phyloP scores from a whole-genome alignment of 176 grass and related monocot species.

The Zea luxurians region DNA sequence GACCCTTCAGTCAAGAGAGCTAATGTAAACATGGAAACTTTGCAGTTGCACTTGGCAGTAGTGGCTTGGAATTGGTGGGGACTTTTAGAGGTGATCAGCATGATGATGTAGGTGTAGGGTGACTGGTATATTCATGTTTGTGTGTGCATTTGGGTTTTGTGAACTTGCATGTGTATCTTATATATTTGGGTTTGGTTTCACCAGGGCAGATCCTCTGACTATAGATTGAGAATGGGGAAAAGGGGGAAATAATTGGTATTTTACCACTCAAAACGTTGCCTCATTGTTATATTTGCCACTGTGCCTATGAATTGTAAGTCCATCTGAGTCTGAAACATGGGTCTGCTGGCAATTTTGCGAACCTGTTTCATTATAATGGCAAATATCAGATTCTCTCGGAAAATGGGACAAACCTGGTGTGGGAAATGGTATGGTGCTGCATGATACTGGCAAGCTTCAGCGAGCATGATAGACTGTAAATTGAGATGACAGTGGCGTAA shows the following conservation, averaged over 20 bases:
- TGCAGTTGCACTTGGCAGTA: neutral
- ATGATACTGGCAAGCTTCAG: neutral
- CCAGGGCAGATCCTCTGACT: neutral
- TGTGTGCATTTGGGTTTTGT: neutral
- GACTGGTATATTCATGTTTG: neutral
- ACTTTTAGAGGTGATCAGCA: neutral
- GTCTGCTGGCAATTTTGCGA: no score
- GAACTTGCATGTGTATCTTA: neutral
- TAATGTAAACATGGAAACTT: slow-evolving; percentile 13
- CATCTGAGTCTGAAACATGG: no score
- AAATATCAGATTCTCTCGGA: no score
- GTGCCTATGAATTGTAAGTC: no score
- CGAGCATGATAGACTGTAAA: neutral
- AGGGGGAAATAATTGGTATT: no score
- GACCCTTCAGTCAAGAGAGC: neutral
- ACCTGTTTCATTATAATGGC: no score
- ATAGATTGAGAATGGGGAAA: neutral
- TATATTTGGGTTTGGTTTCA: neutral
- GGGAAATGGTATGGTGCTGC: neutral
- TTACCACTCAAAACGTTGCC: no score
- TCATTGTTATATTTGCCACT: no score
- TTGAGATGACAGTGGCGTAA: neutral
- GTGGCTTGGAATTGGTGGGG: neutral
- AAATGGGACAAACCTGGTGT: neutral
- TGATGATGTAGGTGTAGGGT: neutral